Evolutionary conservation across 441 rosid genomes (phyloP).

Genomic region (Flueggea neowawraea): DNA sequence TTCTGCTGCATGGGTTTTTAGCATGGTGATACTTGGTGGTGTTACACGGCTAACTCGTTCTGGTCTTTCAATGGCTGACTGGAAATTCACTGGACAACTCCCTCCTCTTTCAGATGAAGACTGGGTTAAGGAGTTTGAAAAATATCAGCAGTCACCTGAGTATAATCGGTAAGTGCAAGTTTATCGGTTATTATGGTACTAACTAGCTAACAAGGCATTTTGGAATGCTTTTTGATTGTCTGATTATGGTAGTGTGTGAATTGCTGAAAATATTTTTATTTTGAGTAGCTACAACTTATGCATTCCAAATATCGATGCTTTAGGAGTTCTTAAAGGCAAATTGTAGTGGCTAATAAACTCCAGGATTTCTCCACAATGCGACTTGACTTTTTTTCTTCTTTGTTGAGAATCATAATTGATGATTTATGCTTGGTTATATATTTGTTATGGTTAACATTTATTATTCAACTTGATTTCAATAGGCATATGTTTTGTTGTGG

Average conservation of each 20-base stretch:
- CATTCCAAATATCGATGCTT: no score
- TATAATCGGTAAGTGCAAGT: conserved; percentile 57
- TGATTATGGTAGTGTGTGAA: background rate
- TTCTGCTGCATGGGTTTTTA: conserved; percentile 93
- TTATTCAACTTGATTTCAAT: background rate
- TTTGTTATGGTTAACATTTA: no score
- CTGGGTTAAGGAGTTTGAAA: conserved; percentile 80
- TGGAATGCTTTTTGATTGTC: background rate
- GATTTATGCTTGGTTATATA: no score
- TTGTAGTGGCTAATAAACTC: background rate
- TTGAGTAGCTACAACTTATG: background rate
- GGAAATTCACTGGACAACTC: conserved; percentile 84
- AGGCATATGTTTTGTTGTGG: no score
- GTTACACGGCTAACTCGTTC: conserved; percentile 82
- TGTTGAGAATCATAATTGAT: no score
- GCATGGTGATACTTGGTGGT: conserved; percentile 91
- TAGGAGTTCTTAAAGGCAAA: background rate
- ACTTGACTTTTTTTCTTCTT: background rate
- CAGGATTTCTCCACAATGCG: conserved; percentile 3
- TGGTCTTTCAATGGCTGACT: conserved; percentile 96
- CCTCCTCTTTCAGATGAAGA: conserved; percentile 86
- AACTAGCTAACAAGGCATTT: background rate
- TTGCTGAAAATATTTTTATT: background rate
- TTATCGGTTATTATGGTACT: no score
- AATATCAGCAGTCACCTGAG: conserved; percentile 84